Percentiles rank a stretch among this genome's conserved stretches.
These are phyloP conservation scores for Paecilomyces sp. DNA, from an alignment of 2,329 filamentous ascomycete genomes.

Conservation along the genomic window DNA sequence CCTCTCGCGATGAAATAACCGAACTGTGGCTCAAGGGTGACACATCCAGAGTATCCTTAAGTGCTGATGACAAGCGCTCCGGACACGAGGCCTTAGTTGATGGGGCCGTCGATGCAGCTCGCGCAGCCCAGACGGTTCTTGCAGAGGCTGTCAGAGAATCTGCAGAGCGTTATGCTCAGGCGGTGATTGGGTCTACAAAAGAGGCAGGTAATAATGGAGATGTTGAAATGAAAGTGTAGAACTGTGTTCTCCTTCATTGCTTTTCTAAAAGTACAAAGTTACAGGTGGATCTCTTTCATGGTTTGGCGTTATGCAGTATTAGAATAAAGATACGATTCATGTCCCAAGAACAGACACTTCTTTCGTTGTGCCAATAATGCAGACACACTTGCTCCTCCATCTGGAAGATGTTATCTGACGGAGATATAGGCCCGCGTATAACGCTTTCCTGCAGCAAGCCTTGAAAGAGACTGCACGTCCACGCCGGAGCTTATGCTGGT, in stretches of 20 bases:
- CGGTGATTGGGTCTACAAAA: slow-evolving; percentile 1
- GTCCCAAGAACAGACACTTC: background rate
- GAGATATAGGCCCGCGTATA: background rate
- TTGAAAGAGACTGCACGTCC: background rate
- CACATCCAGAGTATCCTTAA: slow-evolving; percentile 27
- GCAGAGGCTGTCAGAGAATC: slow-evolving; percentile 56
- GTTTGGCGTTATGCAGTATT: background rate
- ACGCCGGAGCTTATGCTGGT: background rate
- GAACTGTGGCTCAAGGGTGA: slow-evolving; percentile 90
- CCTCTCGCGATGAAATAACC: slow-evolving; percentile 80
- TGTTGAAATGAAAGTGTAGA: slow-evolving; percentile 21
- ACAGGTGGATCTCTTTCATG: background rate
- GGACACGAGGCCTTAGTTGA: slow-evolving; percentile 51
- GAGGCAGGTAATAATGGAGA: slow-evolving; percentile 7
- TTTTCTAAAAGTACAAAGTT: background rate
- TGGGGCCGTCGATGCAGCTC: slow-evolving; percentile 56
- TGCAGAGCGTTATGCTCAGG: slow-evolving; percentile 31
- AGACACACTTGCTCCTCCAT: background rate
- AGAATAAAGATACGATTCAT: background rate
- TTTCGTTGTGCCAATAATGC: background rate
- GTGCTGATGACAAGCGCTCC: slow-evolving; percentile 28
- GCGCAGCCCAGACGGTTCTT: slow-evolving; percentile 52
- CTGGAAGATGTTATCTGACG: background rate
- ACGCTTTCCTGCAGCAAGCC: background rate
- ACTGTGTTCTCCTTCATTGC: slow-evolving; percentile 6